Evolutionary conservation across 2,329 filamentous ascomycete genomes (phyloP), one percentile per base, ranked within the genome.

Genomic region (Ceratocystis variospora): DNA sequence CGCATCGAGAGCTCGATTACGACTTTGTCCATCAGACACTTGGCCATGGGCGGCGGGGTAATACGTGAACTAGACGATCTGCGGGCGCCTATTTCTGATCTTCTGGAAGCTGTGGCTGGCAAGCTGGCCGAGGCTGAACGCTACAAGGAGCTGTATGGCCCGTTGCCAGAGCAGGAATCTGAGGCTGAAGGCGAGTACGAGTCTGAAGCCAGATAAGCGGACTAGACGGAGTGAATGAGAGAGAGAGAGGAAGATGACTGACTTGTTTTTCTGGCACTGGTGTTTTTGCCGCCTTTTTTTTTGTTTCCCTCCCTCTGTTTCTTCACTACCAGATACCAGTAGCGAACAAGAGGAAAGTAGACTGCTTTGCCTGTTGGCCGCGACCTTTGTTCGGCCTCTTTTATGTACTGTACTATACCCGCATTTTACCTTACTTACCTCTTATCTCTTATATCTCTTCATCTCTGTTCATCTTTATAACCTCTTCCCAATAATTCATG

Each of bases 1-100:
- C 85, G 94, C 72, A 95, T 99, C 74, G 94, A 99, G 61, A 64
- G 44, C 63, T 94, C 89, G 73, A 83, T 92, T 71, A 88, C 87
- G 41, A 90, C 89, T 0, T 81, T 96, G 63, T 79, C 85, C 12
- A 79, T 96, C 71, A 87, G 93, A 62, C 87, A 96, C 75, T 83
- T 95, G 75, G 83, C 90, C 70, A 81, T 82, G 44, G 90, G 90
- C 12, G 83, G 87, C 71, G 83, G 79, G 50, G 75, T 75, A 1
- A 80, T 89, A 62, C 77, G 80, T 57, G 79, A 81, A 69, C 81
- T 96, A 31, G 81, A 88, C 64, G 83, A 90, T 70, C 83, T 96
- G 68, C 85, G 89, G 10, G 87, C 84, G 22, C 88, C 91, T 2
- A 96, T 96, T 81, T 75, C 80, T 10, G 83, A 87, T 17, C 81